These are phyloP conservation scores for Mikania micrantha DNA, from an alignment of 129 eudicot genomes.

Conservation along the genomic window DNA sequence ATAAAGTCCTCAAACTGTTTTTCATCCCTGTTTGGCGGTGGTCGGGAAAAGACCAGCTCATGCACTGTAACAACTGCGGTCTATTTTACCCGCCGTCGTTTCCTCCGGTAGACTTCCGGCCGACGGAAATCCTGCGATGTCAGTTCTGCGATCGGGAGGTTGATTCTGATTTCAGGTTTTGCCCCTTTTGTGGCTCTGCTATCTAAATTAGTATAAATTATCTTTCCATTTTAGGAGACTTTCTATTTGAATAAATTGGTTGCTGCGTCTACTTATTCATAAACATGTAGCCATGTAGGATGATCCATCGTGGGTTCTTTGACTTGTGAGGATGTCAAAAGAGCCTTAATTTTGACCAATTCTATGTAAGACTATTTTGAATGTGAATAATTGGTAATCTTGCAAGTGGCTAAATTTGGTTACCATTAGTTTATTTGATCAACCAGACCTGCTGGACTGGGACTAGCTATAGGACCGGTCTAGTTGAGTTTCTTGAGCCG, in stretches of 20 bases:
- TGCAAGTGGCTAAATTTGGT: no score
- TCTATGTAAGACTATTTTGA: not conserved
- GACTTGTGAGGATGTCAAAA: not conserved
- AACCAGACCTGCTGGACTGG: no score
- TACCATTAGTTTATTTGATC: no score
- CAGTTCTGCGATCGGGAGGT: slow-evolving; percentile 46
- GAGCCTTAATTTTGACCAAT: not conserved
- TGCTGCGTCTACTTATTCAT: no score
- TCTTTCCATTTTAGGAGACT: not conserved
- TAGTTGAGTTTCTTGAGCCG: no score
- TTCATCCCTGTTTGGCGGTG: slow-evolving; percentile 79
- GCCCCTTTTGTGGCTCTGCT: slow-evolving; percentile 75
- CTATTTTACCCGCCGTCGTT: slow-evolving; percentile 58
- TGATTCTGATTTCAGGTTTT: slow-evolving; percentile 47
- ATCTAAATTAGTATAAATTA: slow-evolving; percentile 22
- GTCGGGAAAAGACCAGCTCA: slow-evolving; percentile 58
- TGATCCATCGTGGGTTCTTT: not conserved
- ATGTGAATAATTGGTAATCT: not conserved
- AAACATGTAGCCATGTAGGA: not conserved
- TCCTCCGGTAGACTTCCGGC: slow-evolving; percentile 22
- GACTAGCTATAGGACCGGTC: no score
- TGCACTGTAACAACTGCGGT: slow-evolving; percentile 64
- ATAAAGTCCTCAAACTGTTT: slow-evolving; percentile 60
- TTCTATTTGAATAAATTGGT: not conserved
- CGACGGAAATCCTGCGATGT: slow-evolving; percentile 34